These are phyloP conservation scores for Extremus antarcticus DNA, from an alignment of 495 filamentous ascomycete species.

Conservation along the genomic window DNA sequence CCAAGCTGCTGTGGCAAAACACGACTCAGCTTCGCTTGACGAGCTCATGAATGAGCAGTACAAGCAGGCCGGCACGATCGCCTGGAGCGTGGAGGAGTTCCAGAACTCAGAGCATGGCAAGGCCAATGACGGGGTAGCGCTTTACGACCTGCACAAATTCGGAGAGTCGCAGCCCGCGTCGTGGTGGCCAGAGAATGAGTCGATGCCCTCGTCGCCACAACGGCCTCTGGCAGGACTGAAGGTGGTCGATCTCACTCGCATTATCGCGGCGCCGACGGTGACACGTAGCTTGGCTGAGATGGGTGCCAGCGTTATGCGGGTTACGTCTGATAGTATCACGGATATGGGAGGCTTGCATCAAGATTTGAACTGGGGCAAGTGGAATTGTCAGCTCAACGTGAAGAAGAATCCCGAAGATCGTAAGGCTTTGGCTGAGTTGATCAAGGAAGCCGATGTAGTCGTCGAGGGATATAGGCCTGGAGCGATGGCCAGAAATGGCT, in stretches of 20 bases:
- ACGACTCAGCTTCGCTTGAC: constrained; percentile 32
- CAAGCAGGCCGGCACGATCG: constrained; percentile 44
- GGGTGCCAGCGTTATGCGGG: constrained; percentile 51
- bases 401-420: constrained; percentile 31
- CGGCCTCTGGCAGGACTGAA: constrained; percentile 48
- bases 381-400: constrained; percentile 43
- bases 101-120: constrained; percentile 39
- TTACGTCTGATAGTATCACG: constrained; percentile 43
- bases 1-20: constrained; percentile 4
- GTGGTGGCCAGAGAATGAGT: constrained; percentile 31
- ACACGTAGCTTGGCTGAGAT: constrained; percentile 44
- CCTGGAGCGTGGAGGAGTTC: constrained; percentile 38
- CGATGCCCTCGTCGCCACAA: constrained; percentile 27
- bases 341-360: constrained; percentile 38
- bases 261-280: constrained; percentile 51
- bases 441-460: constrained; percentile 46
- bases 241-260: constrained; percentile 47
- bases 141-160: constrained; percentile 36
- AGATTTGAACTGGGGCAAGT: constrained; percentile 49
- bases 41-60: constrained; percentile 35
- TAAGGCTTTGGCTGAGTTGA: constrained; percentile 33
- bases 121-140: constrained; percentile 38
- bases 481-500: constrained; percentile 41
- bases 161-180: constrained; percentile 28
- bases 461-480: constrained; percentile 47